Evolutionary conservation across 2,329 filamentous ascomycete genomes (phyloP).

Genomic region (Fusarium lateritium): DNA sequence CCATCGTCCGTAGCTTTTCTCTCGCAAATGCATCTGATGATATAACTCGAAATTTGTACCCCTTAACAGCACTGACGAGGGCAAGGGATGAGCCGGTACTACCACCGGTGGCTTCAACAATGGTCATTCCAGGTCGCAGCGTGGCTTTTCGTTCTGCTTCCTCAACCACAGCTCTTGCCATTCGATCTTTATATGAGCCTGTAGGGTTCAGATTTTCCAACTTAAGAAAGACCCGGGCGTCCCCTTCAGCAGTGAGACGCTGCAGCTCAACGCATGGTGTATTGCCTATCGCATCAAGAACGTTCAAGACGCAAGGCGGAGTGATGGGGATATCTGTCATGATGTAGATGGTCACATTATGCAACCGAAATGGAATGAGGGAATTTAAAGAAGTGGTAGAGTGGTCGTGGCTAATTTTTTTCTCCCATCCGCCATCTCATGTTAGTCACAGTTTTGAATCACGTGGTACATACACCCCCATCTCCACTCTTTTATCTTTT

Average conservation of each 20-base stretch:
- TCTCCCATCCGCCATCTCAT: too few relatives aligned
- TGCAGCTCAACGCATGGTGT: neutral
- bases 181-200: constrained; percentile 21
- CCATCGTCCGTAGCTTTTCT: neutral
- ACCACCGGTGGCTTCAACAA: constrained; percentile 12
- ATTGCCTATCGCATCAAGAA: neutral
- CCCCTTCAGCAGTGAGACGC: neutral
- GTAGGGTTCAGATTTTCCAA: constrained; percentile 10
- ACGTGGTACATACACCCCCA: too few relatives aligned
- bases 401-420: too few relatives aligned
- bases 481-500: too few relatives aligned
- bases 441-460: too few relatives aligned
- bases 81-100: constrained; percentile 21
- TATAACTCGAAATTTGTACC: neutral
- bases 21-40: neutral
- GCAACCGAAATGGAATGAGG: too few relatives aligned
- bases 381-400: too few relatives aligned
- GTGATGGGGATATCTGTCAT: too few relatives aligned
- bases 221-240: constrained; percentile 4
- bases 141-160: neutral
- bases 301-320: neutral
- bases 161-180: constrained; percentile 16
- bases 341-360: too few relatives aligned
- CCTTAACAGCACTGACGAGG: constrained; percentile 11
- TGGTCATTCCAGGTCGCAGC: neutral